phyloP scores from a whole-genome alignment of 1,139 yeast species.

The Taiozyma sp. region DNA sequence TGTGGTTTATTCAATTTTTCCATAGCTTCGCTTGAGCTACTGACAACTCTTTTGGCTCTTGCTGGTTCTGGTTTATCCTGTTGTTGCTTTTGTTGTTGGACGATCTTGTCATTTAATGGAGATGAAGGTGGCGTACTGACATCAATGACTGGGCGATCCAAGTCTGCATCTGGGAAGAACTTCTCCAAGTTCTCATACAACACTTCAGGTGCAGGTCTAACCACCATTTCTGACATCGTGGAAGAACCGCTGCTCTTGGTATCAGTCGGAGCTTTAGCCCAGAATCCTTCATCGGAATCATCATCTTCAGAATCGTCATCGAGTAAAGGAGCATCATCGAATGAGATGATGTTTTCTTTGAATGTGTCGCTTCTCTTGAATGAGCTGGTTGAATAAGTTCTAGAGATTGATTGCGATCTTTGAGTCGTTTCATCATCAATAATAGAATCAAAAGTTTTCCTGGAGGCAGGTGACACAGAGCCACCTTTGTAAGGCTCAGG shows the following conservation, averaged over 20 bases:
- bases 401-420: background rate
- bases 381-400: constrained; percentile 1
- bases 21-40: constrained; percentile 18
- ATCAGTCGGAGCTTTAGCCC: constrained; percentile 47
- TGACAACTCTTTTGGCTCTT: constrained; percentile 13
- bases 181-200: constrained; percentile 87
- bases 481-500: constrained; percentile 39
- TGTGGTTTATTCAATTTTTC: constrained; percentile 26
- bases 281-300: constrained; percentile 47
- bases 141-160: constrained; percentile 88
- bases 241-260: constrained; percentile 8
- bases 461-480: constrained; percentile 21
- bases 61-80: constrained; percentile 9
- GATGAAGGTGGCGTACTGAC: constrained; percentile 61
- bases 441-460: constrained; percentile 17
- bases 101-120: constrained; percentile 29
- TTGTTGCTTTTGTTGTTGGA: background rate
- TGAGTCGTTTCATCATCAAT: background rate
- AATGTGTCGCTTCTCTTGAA: constrained; percentile 27
- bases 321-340: constrained; percentile 65
- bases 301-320: constrained; percentile 40
- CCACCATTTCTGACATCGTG: constrained; percentile 39
- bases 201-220: constrained; percentile 94
- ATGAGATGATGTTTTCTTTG: constrained; percentile 63
- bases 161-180: constrained; percentile 88